These are phyloP conservation scores for Lecanicillium sp. DNA, from an alignment of 2,329 filamentous ascomycete genomes.

Conservation along the genomic window DNA sequence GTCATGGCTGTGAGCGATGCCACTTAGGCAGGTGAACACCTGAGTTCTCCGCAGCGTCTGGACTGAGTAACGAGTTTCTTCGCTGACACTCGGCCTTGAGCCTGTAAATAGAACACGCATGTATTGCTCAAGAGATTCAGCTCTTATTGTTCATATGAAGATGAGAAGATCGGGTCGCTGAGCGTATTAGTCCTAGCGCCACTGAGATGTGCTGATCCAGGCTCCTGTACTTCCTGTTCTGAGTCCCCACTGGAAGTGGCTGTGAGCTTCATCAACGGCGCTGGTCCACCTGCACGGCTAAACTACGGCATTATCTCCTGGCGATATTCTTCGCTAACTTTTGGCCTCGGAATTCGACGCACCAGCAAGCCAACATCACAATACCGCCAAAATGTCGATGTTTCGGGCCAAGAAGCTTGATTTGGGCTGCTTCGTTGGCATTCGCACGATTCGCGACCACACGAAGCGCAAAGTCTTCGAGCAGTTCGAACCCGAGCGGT, in stretches of 20 bases:
- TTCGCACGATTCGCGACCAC: slow-evolving; percentile 84
- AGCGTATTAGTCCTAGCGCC: not conserved
- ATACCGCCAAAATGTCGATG: slow-evolving; percentile 61
- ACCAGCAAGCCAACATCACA: slow-evolving; percentile 4
- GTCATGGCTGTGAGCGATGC: no score
- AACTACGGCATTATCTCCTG: not conserved
- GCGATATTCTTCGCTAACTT: not conserved
- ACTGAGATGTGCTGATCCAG: not conserved
- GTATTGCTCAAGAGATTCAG: no score
- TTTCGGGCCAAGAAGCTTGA: slow-evolving; percentile 90
- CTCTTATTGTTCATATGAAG: no score
- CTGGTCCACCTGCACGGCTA: not conserved
- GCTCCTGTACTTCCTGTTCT: not conserved
- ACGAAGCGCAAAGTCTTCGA: slow-evolving; percentile 93
- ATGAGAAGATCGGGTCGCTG: not conserved
- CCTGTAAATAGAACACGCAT: no score
- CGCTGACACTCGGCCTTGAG: no score
- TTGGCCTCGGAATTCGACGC: not conserved
- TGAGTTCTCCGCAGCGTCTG: no score
- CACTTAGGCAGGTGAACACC: no score
- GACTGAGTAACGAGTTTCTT: no score
- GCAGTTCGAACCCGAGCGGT: slow-evolving; percentile 84
- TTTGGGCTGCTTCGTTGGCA: slow-evolving; percentile 80
- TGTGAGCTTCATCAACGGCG: not conserved
- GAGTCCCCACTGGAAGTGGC: not conserved